Conservation (phyloP, 2,329 filamentous ascomycete species). For the Chrysoporthe puriensis region DNA sequence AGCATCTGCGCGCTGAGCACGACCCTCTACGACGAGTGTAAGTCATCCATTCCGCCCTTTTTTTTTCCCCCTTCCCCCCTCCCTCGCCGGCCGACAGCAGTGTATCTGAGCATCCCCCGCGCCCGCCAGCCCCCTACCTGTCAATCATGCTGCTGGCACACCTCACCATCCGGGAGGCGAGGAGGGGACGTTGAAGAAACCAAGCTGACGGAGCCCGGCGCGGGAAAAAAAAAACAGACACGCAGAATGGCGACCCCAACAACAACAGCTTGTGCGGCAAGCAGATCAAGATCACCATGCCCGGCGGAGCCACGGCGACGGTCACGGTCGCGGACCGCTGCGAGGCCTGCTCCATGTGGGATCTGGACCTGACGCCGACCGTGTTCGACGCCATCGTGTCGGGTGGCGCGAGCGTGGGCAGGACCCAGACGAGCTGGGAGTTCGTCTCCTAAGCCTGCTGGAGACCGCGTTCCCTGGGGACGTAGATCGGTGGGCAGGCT, state of each 20-base stretch:
- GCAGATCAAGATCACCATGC: constrained; percentile 15
- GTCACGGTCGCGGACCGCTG: constrained; percentile 15
- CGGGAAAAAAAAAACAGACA: background rate
- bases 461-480: background rate
- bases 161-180: background rate
- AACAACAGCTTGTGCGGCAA: constrained; percentile 19
- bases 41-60: background rate
- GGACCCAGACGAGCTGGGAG: constrained; percentile 14
- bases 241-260: constrained; percentile 16
- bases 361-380: constrained; percentile 16
- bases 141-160: background rate
- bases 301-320: background rate
- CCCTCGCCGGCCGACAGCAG: background rate
- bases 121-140: background rate
- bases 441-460: background rate
- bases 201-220: background rate
- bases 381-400: constrained; percentile 7
- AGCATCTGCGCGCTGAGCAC: constrained; percentile 8
- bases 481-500: background rate
- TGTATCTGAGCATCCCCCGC: background rate
- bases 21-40: constrained; percentile 14
- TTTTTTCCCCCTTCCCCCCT: too few relatives aligned
- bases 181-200: background rate
- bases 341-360: constrained; percentile 9
- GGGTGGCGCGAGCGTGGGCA: background rate